Percentiles rank a stretch among this genome's conserved stretches.
Evolutionary conservation across 495 filamentous ascomycete genomes (phyloP).

Genomic region (Annulohypoxylon stygium): DNA sequence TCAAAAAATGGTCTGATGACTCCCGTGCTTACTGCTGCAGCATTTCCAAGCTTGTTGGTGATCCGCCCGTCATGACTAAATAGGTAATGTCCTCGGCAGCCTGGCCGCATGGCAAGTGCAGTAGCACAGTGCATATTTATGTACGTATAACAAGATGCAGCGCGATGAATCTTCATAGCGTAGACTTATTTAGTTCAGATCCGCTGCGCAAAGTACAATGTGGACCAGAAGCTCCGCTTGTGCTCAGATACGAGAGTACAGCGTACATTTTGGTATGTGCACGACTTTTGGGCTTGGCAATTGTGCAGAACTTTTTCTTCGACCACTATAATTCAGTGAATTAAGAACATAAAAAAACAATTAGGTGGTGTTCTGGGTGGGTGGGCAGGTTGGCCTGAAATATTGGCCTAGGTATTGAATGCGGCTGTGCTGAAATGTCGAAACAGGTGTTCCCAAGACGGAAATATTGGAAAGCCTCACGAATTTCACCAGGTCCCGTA

Average conservation of each 20-base stretch:
- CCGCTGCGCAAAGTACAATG: constrained; percentile 30
- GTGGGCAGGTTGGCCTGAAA: constrained; percentile 2
- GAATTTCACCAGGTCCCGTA: background rate
- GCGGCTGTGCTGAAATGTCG: constrained; percentile 2
- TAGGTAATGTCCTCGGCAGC: constrained; percentile 3
- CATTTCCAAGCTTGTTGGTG: constrained; percentile 12
- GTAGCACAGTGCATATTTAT: constrained; percentile 25
- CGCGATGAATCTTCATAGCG: constrained; percentile 3
- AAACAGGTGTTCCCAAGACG: background rate
- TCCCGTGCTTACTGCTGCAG: constrained; percentile 19
- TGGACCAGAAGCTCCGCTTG: constrained; percentile 26
- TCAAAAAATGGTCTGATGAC: constrained; percentile 9
- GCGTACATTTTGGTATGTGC: background rate
- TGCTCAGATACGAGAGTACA: constrained; percentile 30
- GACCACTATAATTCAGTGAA: background rate
- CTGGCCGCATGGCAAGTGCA: background rate
- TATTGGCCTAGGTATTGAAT: constrained; percentile 2
- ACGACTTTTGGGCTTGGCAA: constrained; percentile 18
- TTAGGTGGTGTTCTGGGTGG: background rate
- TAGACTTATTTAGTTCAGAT: constrained; percentile 30
- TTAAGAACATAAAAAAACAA: background rate
- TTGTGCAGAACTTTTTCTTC: background rate
- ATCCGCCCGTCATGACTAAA: background rate
- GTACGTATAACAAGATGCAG: background rate
- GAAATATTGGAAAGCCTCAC: constrained; percentile 11